Conservation (phyloP, 306 rosid genomes). For the Ochetophila trinervis region DNA sequence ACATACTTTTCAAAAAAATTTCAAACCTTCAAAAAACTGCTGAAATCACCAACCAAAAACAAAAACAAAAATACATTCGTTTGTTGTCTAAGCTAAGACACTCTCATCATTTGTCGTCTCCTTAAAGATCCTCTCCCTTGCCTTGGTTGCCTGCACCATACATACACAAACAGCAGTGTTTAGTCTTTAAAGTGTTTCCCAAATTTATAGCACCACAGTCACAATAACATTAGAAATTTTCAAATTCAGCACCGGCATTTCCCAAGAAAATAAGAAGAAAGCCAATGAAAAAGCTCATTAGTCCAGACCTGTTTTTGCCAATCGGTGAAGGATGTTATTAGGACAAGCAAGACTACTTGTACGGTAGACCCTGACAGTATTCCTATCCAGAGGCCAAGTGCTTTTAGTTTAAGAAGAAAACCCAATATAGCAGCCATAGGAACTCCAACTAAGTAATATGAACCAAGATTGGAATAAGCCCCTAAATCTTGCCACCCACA, state of each 20-base stretch:
- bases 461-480: constrained; percentile 40
- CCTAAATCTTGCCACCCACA: constrained; percentile 44
- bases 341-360: constrained; percentile 21
- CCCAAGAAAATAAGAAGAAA: neutral
- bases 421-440: constrained; percentile 37
- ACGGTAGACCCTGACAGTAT: constrained; percentile 22
- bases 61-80: too few relatives aligned
- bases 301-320: constrained; percentile 39
- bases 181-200: neutral
- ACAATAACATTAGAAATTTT: too few relatives aligned
- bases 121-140: constrained; percentile 16
- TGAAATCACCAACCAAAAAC: too few relatives aligned
- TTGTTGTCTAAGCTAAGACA: neutral
- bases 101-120: neutral
- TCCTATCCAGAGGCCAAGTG: constrained; percentile 50
- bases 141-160: constrained; percentile 24
- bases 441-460: constrained; percentile 47
- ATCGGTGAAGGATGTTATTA: constrained; percentile 29
- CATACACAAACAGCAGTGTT: neutral
- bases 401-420: constrained; percentile 29
- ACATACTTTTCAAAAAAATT: too few relatives aligned
- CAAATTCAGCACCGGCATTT: neutral
- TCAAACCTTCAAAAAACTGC: too few relatives aligned
- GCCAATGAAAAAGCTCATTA: neutral
- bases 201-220: neutral